phyloP scores from a whole-genome alignment of 768 basidiomycete species.

The Serendipita sp. region DNA sequence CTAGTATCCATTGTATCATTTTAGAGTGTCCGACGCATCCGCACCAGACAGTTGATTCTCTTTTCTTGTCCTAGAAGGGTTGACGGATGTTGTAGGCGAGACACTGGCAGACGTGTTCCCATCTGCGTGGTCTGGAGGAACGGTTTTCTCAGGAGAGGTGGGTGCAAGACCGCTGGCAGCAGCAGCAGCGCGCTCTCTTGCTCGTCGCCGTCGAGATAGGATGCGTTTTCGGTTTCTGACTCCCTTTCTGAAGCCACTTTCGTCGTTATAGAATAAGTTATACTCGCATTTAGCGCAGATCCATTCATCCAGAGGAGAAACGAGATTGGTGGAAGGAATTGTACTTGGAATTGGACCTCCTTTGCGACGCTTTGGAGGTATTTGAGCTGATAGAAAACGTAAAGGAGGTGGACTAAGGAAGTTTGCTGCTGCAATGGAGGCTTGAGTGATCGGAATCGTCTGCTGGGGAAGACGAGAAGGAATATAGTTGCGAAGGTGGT shows the following conservation, averaged over 20 bases:
- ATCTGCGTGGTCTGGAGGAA: constrained; percentile 3
- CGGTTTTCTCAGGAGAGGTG: background rate
- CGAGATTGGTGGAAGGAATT: constrained; percentile 22
- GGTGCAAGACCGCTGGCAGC: constrained; percentile 30
- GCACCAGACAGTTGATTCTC: background rate
- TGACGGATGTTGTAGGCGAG: background rate
- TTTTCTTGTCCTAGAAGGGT: background rate
- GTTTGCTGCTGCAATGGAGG: constrained; percentile 22
- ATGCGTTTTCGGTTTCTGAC: constrained; percentile 66
- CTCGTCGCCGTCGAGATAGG: constrained; percentile 42
- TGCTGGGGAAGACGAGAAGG: constrained; percentile 57
- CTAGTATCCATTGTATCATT: background rate
- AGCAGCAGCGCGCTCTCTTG: constrained; percentile 48
- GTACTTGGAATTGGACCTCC: constrained; percentile 15
- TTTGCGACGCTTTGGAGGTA: constrained; percentile 31
- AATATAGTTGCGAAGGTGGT: constrained; percentile 88
- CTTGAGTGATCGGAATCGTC: constrained; percentile 16
- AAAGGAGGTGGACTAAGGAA: constrained; percentile 44
- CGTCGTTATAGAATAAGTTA: constrained; percentile 78
- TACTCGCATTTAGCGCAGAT: constrained; percentile 93
- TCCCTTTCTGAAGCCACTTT: constrained; percentile 43
- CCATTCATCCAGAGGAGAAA: constrained; percentile 69
- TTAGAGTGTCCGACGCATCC: background rate
- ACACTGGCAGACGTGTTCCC: constrained; percentile 1
- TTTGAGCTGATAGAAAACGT: constrained; percentile 51